phyloP scores from a whole-genome alignment of 1,139 yeast genomes.

The Magnusiomyces sp. region DNA sequence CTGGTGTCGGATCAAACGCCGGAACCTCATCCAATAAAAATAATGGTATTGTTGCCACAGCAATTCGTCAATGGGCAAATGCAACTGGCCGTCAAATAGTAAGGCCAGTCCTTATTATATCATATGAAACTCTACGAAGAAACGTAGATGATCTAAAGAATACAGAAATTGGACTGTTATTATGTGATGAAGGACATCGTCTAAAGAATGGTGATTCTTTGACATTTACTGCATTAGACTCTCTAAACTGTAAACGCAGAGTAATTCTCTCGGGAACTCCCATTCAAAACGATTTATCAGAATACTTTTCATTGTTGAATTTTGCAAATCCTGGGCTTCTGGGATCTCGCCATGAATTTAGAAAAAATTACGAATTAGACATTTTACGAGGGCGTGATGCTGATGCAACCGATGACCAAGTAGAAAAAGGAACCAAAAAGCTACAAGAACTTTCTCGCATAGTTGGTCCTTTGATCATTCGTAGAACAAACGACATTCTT shows the following conservation, averaged over 20 bases:
- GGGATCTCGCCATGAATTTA: slow-evolving; percentile 76
- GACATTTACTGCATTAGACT: slow-evolving; percentile 81
- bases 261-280: slow-evolving; percentile 97
- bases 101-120: slow-evolving; percentile 88
- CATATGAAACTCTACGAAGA: slow-evolving; percentile 87
- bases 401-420: slow-evolving; percentile 74
- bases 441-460: slow-evolving; percentile 60
- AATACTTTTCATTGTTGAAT: slow-evolving; percentile 80
- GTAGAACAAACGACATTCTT: slow-evolving; percentile 91
- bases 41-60: slow-evolving; percentile 44
- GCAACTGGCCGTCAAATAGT: slow-evolving; percentile 86
- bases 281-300: slow-evolving; percentile 91
- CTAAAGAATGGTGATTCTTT: slow-evolving; percentile 90
- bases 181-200: slow-evolving; percentile 97
- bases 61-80: slow-evolving; percentile 77
- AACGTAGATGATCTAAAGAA: slow-evolving; percentile 71
- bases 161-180: slow-evolving; percentile 76
- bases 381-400: slow-evolving; percentile 87
- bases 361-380: slow-evolving; percentile 73
- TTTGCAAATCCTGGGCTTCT: slow-evolving; percentile 93
- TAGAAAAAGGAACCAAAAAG: slow-evolving; percentile 62
- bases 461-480: slow-evolving; percentile 83
- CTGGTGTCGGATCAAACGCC: slow-evolving; percentile 12
- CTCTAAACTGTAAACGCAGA: slow-evolving; percentile 75
- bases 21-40: slow-evolving; percentile 31